These are phyloP conservation scores for Diutina sp. DNA, from an alignment of 1,139 yeast species.

Conservation along the genomic window DNA sequence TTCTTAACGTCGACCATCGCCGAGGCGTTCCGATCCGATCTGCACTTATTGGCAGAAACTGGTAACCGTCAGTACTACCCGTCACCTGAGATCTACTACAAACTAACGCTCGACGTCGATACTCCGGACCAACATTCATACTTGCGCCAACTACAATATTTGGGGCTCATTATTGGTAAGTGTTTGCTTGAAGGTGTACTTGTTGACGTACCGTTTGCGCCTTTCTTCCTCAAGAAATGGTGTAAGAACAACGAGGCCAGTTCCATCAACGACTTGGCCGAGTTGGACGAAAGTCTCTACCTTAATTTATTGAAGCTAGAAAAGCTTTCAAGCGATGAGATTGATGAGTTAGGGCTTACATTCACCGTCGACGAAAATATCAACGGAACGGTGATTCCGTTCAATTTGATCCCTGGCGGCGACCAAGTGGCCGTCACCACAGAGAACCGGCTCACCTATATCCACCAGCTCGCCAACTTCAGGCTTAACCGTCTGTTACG, in stretches of 20 bases:
- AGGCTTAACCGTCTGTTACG: slow-evolving; percentile 55
- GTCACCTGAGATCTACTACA: slow-evolving; percentile 41
- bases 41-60: slow-evolving; percentile 32
- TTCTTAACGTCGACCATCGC: slow-evolving; percentile 61
- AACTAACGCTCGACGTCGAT: slow-evolving; percentile 13
- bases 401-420: slow-evolving; percentile 55
- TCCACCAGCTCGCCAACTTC: slow-evolving; percentile 69
- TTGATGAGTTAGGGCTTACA: slow-evolving; percentile 45
- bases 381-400: slow-evolving; percentile 21
- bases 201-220: slow-evolving; percentile 76
- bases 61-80: slow-evolving; percentile 61
- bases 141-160: slow-evolving; percentile 38
- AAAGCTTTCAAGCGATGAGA: slow-evolving; percentile 42
- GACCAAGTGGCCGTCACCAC: slow-evolving; percentile 38
- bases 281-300: slow-evolving; percentile 60
- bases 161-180: slow-evolving; percentile 80
- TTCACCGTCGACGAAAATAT: slow-evolving; percentile 47
- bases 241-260: slow-evolving; percentile 21
- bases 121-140: slow-evolving; percentile 15
- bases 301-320: slow-evolving; percentile 50
- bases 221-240: slow-evolving; percentile 65
- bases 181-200: slow-evolving; percentile 79
- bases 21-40: slow-evolving; percentile 49
- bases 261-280: slow-evolving; percentile 68
- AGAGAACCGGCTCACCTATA: slow-evolving; percentile 58